phyloP scores from a whole-genome alignment of 164 flowering plant species.

The Magnolia sinica region DNA sequence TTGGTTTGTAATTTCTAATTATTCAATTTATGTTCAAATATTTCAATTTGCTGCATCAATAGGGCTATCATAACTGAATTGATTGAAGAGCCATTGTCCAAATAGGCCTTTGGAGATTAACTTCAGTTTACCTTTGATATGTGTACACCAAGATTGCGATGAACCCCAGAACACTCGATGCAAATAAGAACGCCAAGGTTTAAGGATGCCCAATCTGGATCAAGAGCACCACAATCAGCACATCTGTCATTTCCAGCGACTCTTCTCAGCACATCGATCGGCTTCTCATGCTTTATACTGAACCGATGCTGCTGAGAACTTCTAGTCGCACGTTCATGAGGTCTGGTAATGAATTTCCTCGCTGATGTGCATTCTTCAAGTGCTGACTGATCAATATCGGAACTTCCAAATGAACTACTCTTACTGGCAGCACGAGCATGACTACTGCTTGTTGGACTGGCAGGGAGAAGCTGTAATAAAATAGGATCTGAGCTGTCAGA shows the following conservation, averaged over 20 bases:
- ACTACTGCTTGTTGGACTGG: conserved; percentile 23
- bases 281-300: conserved; percentile 62
- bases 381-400: conserved; percentile 58
- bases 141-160: conserved; percentile 95
- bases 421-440: conserved; percentile 31
- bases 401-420: conserved; percentile 84
- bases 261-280: conserved; percentile 65
- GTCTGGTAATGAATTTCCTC: conserved; percentile 34
- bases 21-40: neutral
- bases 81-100: neutral
- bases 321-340: conserved; percentile 53
- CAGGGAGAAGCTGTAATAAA: conserved; percentile 33
- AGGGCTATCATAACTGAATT: neutral
- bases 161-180: conserved; percentile 99
- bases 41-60: neutral
- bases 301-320: conserved; percentile 49
- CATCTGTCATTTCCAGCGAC: conserved; percentile 90
- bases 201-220: conserved; percentile 98
- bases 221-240: conserved; percentile 96
- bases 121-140: conserved; percentile 63
- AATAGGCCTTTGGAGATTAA: neutral
- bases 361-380: conserved; percentile 55
- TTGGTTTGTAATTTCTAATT: neutral
- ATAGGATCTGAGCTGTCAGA: neutral
- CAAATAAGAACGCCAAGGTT: conserved; percentile 96